Conservation (phyloP, 345 rosid genomes). For the Pistacia atlantica region DNA sequence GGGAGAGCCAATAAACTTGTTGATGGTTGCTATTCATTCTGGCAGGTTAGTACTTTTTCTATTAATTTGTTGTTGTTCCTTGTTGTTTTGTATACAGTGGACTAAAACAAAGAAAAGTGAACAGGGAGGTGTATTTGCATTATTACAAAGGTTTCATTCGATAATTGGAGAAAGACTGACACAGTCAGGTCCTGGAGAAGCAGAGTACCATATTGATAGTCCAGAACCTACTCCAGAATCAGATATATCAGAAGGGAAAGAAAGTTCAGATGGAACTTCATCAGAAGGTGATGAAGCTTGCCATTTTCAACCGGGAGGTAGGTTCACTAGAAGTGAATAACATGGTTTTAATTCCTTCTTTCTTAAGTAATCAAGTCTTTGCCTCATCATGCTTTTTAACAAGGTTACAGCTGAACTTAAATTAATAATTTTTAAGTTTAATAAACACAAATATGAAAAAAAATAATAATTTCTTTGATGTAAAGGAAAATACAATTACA, state of each 20-base stretch:
- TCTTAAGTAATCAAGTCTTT: too few relatives aligned
- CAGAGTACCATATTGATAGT: slow-evolving; percentile 26
- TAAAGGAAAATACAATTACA: too few relatives aligned
- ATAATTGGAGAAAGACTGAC: slow-evolving; percentile 21
- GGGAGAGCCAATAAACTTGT: slow-evolving; percentile 97
- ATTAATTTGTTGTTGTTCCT: slow-evolving; percentile 13
- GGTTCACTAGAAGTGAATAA: slow-evolving; percentile 3
- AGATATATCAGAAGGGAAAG: slow-evolving; percentile 49
- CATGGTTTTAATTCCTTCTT: neutral
- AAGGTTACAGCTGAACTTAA: too few relatives aligned
- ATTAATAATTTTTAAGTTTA: too few relatives aligned
- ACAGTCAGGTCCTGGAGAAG: slow-evolving; percentile 32
- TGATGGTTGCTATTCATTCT: slow-evolving; percentile 97
- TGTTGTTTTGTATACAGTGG: neutral
- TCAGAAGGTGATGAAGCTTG: slow-evolving; percentile 28
- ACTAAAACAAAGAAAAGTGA: slow-evolving; percentile 9
- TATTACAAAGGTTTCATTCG: slow-evolving; percentile 53
- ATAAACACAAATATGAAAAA: too few relatives aligned
- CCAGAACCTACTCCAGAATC: slow-evolving; percentile 30
- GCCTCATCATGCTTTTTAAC: neutral
- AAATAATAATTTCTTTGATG: too few relatives aligned
- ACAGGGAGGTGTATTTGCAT: slow-evolving; percentile 80
- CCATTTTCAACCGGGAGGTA: slow-evolving; percentile 44
- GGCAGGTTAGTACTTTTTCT: slow-evolving; percentile 71
- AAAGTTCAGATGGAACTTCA: slow-evolving; percentile 29